These are phyloP conservation scores for Jackrogersella minutella DNA, from an alignment of 495 filamentous ascomycete genomes.

Conservation along the genomic window DNA sequence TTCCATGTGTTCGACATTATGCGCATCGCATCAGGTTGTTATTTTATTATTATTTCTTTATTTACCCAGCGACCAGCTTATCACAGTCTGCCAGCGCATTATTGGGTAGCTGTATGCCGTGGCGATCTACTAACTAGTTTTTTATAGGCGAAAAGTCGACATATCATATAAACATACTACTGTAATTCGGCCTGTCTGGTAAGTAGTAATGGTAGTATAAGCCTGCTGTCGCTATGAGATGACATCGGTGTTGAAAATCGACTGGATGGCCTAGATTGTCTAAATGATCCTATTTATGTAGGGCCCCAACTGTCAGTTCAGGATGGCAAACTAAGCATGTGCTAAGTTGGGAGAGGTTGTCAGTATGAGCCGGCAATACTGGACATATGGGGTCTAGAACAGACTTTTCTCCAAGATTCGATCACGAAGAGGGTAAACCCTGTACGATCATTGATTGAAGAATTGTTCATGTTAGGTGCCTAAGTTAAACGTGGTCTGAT, in stretches of 20 bases:
- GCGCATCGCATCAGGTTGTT: conserved; percentile 30
- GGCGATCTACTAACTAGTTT: conserved; percentile 13
- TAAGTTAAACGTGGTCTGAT: no score
- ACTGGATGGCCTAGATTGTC: conserved; percentile 7
- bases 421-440: neutral
- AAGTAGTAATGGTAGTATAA: neutral
- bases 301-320: neutral
- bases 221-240: neutral
- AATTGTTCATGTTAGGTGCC: no score
- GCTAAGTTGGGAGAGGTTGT: conserved; percentile 23
- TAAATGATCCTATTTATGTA: neutral
- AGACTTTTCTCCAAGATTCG: neutral
- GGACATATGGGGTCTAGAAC: neutral
- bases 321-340: conserved; percentile 7
- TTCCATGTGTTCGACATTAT: conserved; percentile 32
- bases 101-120: conserved; percentile 13
- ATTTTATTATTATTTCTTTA: conserved; percentile 12
- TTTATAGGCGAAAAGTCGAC: conserved; percentile 2
- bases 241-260: conserved; percentile 26
- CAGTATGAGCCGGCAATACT: conserved; percentile 8
- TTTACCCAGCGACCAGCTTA: conserved; percentile 21
- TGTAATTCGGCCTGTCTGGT: conserved; percentile 6
- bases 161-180: neutral
- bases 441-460: neutral
- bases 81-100: conserved; percentile 36